phyloP scores from a whole-genome alignment of 805 yeast species.

The Lipomyces kockii region DNA sequence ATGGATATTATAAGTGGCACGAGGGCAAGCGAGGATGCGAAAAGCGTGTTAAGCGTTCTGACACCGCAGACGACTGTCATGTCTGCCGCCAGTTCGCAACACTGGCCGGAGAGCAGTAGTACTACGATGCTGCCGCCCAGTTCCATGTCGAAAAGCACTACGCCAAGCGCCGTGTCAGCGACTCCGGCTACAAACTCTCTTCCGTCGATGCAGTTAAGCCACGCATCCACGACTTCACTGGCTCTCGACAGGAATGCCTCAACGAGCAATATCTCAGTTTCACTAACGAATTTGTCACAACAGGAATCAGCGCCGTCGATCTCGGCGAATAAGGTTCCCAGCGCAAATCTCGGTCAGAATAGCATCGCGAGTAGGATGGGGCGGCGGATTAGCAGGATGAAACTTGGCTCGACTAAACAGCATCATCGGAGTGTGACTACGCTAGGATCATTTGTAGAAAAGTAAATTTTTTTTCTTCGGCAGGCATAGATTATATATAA shows the following conservation, averaged over 20 bases:
- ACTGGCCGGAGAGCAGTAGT: not conserved
- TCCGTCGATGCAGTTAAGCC: not conserved
- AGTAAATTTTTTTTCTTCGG: not conserved
- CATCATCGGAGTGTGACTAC: not conserved
- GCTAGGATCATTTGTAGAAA: not conserved
- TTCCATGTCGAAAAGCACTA: not conserved
- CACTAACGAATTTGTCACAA: not conserved
- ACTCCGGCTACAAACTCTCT: not conserved
- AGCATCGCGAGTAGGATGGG: slow-evolving; percentile 7
- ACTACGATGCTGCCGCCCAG: not conserved
- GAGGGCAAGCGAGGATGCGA: not conserved
- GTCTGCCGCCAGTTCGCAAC: not conserved
- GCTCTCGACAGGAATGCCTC: not conserved
- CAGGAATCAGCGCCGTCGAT: not conserved
- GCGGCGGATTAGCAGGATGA: slow-evolving; percentile 14
- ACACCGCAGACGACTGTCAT: slow-evolving; percentile 2
- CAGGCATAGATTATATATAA: not conserved
- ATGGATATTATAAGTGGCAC: not conserved
- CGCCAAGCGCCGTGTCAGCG: not conserved
- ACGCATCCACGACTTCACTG: not conserved
- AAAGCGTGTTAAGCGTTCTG: not conserved
- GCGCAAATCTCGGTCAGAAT: not conserved
- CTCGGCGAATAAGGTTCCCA: not conserved
- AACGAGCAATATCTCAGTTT: not conserved
- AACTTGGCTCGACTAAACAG: not conserved